phyloP scores from a whole-genome alignment of 345 rosid species.

The Salix suchowensis region DNA sequence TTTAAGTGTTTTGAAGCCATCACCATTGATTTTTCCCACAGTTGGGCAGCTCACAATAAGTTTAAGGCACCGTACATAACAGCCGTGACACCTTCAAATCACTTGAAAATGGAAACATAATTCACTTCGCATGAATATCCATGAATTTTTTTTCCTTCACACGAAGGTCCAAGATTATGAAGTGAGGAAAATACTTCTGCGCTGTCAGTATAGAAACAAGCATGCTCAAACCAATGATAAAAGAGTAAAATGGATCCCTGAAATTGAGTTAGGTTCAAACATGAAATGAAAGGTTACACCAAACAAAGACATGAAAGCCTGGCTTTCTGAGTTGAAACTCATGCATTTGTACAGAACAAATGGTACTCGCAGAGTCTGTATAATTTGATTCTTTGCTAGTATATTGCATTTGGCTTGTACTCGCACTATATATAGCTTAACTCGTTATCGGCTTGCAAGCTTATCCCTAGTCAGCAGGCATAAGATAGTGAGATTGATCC shows the following conservation, averaged over 20 bases:
- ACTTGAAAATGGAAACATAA: not conserved
- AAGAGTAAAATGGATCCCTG: not conserved
- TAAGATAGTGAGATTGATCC: not conserved
- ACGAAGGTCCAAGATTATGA: not conserved
- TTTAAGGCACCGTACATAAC: not conserved
- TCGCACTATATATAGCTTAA: not conserved
- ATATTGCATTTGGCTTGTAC: not conserved
- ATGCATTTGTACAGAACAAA: not conserved
- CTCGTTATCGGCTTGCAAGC: not conserved
- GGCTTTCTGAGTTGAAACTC: not conserved
- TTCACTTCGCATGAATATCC: not conserved
- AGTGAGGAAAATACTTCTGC: not conserved
- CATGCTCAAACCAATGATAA: not conserved
- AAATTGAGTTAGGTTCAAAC: not conserved
- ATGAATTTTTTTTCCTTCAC: not conserved
- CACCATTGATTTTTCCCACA: too few relatives aligned
- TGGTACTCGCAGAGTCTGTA: not conserved
- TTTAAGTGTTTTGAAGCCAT: not conserved
- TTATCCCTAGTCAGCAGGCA: not conserved
- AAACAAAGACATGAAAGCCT: not conserved
- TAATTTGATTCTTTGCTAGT: not conserved
- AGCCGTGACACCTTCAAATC: not conserved
- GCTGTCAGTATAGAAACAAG: not conserved
- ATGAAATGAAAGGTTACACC: not conserved
- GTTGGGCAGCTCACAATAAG: not conserved